Conservation (phyloP, 129 eudicot species). For the Flaveria linearis region DNA sequence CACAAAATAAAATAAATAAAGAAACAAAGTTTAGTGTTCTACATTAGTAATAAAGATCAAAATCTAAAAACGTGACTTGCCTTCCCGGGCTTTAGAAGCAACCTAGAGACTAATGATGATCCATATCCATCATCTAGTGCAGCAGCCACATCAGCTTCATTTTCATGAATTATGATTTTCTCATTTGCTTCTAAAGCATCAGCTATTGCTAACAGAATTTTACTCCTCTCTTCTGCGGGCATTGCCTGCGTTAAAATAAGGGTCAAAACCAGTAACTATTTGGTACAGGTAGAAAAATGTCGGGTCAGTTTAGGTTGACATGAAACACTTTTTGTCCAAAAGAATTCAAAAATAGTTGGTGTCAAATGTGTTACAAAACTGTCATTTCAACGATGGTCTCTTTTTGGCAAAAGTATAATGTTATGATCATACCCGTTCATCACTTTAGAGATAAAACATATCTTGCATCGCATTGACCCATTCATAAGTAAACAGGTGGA, state of each 20-base stretch:
- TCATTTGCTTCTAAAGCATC: constrained; percentile 84
- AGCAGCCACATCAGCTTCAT: constrained; percentile 74
- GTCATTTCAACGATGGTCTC: background rate
- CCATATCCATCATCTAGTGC: constrained; percentile 82
- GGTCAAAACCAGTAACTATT: background rate
- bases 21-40: constrained; percentile 3
- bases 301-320: background rate
- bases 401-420: background rate
- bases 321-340: background rate
- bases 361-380: background rate
- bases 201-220: constrained; percentile 71
- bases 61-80: constrained; percentile 43
- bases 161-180: constrained; percentile 59
- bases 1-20: background rate
- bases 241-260: constrained; percentile 51
- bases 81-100: constrained; percentile 83
- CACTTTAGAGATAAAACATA: background rate
- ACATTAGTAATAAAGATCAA: background rate
- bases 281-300: background rate
- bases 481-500: background rate
- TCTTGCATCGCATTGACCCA: background rate
- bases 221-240: constrained; percentile 83
- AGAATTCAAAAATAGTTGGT: background rate
- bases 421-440: background rate
- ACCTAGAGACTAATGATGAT: constrained; percentile 63